Evolutionary conservation across 2,329 filamentous ascomycete species (phyloP).

Genomic region (Pochonia chlamydosporia): DNA sequence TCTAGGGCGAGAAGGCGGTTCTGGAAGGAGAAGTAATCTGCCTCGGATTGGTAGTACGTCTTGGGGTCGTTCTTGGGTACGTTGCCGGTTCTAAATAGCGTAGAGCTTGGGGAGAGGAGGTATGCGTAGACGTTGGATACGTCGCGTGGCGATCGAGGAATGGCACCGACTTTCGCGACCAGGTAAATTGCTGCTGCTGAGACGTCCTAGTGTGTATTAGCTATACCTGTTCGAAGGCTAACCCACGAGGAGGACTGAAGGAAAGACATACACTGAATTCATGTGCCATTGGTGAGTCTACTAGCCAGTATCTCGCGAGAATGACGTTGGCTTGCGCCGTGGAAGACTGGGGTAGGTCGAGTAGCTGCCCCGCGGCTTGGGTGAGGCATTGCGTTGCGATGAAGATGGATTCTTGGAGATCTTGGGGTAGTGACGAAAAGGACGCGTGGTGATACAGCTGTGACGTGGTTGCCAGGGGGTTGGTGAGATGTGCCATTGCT

Average conservation of each 20-base stretch:
- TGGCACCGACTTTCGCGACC: conserved; percentile 73
- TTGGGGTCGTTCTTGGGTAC: conserved; percentile 35
- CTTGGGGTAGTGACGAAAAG: conserved; percentile 54
- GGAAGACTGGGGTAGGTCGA: conserved; percentile 78
- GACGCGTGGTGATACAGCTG: conserved; percentile 57
- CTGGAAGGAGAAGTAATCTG: conserved; percentile 61
- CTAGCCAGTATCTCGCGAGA: conserved; percentile 74
- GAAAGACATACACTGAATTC: conserved; percentile 47
- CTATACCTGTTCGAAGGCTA: neutral
- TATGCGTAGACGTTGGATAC: conserved; percentile 82
- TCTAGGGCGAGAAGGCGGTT: conserved; percentile 66
- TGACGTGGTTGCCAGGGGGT: conserved; percentile 65
- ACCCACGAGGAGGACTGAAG: conserved; percentile 1
- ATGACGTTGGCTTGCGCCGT: conserved; percentile 81
- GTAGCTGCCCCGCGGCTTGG: conserved; percentile 72
- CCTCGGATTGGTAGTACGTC: conserved; percentile 66
- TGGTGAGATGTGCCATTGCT: conserved; percentile 57
- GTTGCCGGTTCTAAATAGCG: conserved; percentile 40
- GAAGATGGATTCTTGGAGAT: conserved; percentile 67
- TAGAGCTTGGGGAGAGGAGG: conserved; percentile 59
- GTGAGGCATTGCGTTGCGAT: conserved; percentile 68
- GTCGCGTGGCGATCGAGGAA: conserved; percentile 70
- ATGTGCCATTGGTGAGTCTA: conserved; percentile 47
- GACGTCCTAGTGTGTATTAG: conserved; percentile 51
- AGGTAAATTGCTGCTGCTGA: conserved; percentile 80